phyloP scores from a whole-genome alignment of 2,329 filamentous ascomycete species.

The Phyllosticta ampelicida region DNA sequence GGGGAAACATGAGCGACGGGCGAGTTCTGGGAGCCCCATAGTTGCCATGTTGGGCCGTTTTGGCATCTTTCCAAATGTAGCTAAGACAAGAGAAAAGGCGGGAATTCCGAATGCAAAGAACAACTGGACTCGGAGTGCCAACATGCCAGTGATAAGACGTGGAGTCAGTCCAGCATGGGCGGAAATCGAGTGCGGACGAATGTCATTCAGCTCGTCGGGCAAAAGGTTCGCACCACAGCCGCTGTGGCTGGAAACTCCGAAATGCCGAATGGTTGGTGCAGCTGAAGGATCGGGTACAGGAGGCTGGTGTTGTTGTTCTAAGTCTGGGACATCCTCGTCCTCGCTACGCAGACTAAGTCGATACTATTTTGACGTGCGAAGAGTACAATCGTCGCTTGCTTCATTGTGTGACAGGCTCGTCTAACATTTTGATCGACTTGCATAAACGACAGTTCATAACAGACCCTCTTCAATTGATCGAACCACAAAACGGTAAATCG shows the following conservation, averaged over 20 bases:
- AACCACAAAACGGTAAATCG: neutral
- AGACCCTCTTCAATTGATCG: neutral
- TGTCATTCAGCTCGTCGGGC: neutral
- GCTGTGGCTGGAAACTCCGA: neutral
- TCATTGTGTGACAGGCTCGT: neutral
- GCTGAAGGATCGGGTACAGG: neutral
- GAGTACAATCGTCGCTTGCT: neutral
- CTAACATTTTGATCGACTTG: neutral
- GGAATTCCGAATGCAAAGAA: neutral
- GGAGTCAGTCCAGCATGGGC: neutral
- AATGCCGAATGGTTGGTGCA: neutral
- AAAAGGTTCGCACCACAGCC: neutral
- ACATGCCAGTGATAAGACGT: neutral
- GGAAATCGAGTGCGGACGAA: neutral
- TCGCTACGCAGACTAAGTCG: neutral
- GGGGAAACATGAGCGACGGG: neutral
- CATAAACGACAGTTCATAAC: neutral
- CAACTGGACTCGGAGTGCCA: neutral
- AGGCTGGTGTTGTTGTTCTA: neutral
- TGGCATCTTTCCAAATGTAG: neutral
- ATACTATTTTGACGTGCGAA: neutral
- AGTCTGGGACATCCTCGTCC: neutral
- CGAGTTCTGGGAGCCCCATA: neutral
- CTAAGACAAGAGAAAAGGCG: neutral
- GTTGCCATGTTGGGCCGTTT: neutral